Conservation (phyloP, 768 basidiomycete genomes). For the Tricholoma sp. region DNA sequence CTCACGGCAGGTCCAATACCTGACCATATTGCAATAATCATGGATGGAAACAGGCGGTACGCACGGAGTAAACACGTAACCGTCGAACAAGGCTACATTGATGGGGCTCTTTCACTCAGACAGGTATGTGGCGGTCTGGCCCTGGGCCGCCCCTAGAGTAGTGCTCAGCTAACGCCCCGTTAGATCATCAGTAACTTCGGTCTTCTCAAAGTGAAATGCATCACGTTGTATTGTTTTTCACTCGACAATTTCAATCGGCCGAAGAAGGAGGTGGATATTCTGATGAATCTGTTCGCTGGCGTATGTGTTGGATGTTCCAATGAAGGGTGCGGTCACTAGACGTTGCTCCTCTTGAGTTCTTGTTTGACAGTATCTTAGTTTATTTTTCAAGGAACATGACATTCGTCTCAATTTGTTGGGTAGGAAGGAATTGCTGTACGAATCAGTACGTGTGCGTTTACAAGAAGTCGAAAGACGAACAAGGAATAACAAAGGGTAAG, state of each 20-base stretch:
- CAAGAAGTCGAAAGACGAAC: slow-evolving; percentile 72
- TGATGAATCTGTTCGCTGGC: slow-evolving; percentile 80
- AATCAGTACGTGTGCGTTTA: slow-evolving; percentile 58
- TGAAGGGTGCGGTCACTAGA: slow-evolving; percentile 69
- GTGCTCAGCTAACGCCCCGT: slow-evolving; percentile 47
- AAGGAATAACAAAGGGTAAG: slow-evolving; percentile 60
- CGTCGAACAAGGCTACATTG: slow-evolving; percentile 75
- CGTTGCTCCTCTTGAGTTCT: not conserved
- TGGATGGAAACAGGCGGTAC: slow-evolving; percentile 95
- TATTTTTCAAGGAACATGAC: slow-evolving; percentile 37
- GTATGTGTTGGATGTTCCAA: slow-evolving; percentile 72
- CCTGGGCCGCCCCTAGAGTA: not conserved
- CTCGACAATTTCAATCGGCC: slow-evolving; percentile 95
- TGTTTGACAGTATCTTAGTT: not conserved
- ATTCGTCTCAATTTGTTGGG: slow-evolving; percentile 83
- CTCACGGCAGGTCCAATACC: slow-evolving; percentile 85
- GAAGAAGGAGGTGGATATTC: slow-evolving; percentile 75
- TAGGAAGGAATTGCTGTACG: slow-evolving; percentile 62
- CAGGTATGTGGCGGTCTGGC: slow-evolving; percentile 45
- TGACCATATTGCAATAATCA: slow-evolving; percentile 86
- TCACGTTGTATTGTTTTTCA: slow-evolving; percentile 90
- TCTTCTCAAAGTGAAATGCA: slow-evolving; percentile 74
- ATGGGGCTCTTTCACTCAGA: slow-evolving; percentile 77
- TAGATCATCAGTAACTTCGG: slow-evolving; percentile 37
- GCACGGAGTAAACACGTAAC: slow-evolving; percentile 63